Evolutionary conservation across 768 basidiomycete species (phyloP).

Genomic region (Suillus clintonianus): DNA sequence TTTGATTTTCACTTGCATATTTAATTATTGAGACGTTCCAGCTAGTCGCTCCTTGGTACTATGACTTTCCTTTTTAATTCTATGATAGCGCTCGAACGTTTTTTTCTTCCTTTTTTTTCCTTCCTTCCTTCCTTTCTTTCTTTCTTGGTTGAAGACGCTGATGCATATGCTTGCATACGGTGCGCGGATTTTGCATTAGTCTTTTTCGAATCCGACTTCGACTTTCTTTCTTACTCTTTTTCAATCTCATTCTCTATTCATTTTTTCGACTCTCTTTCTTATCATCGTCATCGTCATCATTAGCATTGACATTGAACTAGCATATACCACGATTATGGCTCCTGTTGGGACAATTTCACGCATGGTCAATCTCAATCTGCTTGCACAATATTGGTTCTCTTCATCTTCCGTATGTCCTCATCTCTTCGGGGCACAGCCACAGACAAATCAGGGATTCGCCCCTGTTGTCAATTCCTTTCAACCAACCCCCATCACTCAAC

Average conservation of each 20-base stretch:
- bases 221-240: neutral
- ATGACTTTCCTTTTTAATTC: neutral
- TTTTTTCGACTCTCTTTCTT: neutral
- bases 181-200: neutral
- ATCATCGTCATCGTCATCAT: conserved; percentile 1
- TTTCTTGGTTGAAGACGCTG: neutral
- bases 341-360: neutral
- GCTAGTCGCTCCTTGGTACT: neutral
- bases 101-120: too few species aligned
- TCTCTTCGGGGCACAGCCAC: too few species aligned
- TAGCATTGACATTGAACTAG: conserved; percentile 9
- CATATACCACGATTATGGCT: conserved; percentile 4
- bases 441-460: too few species aligned
- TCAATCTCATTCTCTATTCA: too few species aligned
- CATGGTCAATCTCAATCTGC: neutral
- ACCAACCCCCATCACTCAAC: neutral
- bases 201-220: neutral
- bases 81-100: neutral
- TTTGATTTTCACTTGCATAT: conserved; percentile 3
- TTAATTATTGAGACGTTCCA: neutral
- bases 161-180: neutral
- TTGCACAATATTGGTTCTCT: too few species aligned
- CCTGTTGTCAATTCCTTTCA: neutral
- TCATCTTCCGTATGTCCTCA: too few species aligned
- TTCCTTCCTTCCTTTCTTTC: neutral